Evolutionary conservation across 805 yeast species (phyloP), one percentile per base, ranked within the genome.

Genomic region (Nakazawaea wyomingensis): DNA sequence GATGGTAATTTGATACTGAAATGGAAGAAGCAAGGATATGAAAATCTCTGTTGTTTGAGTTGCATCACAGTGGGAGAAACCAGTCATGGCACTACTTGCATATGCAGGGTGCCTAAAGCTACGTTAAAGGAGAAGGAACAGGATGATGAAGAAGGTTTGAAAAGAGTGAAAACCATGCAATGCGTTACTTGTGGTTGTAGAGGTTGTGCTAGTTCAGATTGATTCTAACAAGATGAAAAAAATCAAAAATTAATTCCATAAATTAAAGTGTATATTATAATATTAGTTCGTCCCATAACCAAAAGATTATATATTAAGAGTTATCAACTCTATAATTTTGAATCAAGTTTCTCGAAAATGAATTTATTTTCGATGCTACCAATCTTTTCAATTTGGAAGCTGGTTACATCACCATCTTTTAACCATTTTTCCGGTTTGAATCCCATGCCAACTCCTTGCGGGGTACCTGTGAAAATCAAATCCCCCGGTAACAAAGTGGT

Each of bases 141-240:
- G 54, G 26, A 57, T 52, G 59, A 21, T 46, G 54, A 39, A 44
- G 48, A 29, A 60, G 50, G 61, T 4, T 60, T 54, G 2, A 28
- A 39, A 33, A 39, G 54, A 5, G 50, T 54, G 6, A 59, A 63
- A 28, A 66, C 68, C 47, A 65, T 74, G 11, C 74, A 80, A 50
- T 87, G 95, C 59, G 71, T 82, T 5, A 84, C 81, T 24, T 87
- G 96, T 66, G 96, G 96, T 0, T 87, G 96, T 54, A 66, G 72
- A 47, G 96, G 96, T 5, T 87, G 96, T 57, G 76, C 91, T 2
- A 82, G 89, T 54, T 71, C 78, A 16, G 93, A 85, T 56, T 85
- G 55, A 61, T 13, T 4, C n/a, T n/a, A n/a, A n/a, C n/a, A n/a
- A 19, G 7, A 22, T 9, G 10, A 20, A 22, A 5, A 16, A 13